Evolutionary conservation across 306 rosid species (phyloP).

Genomic region (Mimosa bimucronata): DNA sequence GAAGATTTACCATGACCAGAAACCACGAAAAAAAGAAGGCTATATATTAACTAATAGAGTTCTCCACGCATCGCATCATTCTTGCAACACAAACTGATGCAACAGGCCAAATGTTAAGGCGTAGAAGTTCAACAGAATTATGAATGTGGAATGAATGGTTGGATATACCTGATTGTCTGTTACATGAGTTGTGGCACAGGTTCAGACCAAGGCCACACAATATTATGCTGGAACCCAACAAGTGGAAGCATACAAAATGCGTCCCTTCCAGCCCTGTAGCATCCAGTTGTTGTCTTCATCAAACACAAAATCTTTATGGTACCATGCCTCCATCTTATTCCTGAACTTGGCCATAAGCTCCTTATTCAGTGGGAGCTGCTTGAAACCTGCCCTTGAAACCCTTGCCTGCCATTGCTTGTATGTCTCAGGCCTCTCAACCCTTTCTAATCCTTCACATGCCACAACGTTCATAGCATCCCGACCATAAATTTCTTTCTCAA

Average conservation of each 20-base stretch:
- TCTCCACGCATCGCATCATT: constrained; percentile 24
- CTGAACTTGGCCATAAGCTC: constrained; percentile 52
- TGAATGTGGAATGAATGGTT: background rate
- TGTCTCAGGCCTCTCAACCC: constrained; percentile 88
- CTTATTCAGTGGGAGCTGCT: constrained; percentile 62
- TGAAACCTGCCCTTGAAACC: constrained; percentile 68
- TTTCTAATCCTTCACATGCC: constrained; percentile 77
- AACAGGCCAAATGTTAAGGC: constrained; percentile 15
- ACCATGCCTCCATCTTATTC: constrained; percentile 52
- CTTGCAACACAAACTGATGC: constrained; percentile 20
- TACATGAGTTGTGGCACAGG: constrained; percentile 19
- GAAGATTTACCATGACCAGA: constrained; percentile 29
- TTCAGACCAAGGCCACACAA: constrained; percentile 12
- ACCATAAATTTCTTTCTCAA: constrained; percentile 71
- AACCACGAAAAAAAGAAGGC: constrained; percentile 23
- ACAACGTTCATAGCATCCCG: constrained; percentile 77
- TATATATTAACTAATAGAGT: constrained; percentile 3
- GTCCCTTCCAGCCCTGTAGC: constrained; percentile 93
- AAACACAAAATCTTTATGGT: constrained; percentile 68
- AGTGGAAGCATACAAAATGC: constrained; percentile 63
- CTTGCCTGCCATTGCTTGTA: constrained; percentile 79
- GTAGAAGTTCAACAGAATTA: constrained; percentile 7
- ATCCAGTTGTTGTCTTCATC: constrained; percentile 73
- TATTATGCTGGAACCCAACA: constrained; percentile 71
- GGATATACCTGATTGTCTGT: constrained; percentile 30